Base-by-base conservation (phyloP, 1,139 yeast species). In the Hemisphaericaspora xylanilytica region DNA sequence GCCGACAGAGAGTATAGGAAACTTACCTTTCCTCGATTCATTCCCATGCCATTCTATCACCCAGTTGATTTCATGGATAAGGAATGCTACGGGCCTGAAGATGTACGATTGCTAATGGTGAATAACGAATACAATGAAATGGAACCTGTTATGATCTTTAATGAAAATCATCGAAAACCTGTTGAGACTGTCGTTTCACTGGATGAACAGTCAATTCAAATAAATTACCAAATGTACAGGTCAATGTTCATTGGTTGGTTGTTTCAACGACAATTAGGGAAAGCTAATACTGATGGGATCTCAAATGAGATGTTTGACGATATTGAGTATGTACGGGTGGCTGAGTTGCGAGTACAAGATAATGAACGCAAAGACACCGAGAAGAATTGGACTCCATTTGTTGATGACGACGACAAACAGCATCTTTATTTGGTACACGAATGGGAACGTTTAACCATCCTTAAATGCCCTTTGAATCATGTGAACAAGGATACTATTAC, bases 41-140 rank as follows among this genome's bases (percentile, higher is more conserved):
- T 61, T 18, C 61, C 63, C 1, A 52, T 63, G 3, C 66, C 67
- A 7, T 60, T 58, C 36, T 47, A 44, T 33, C 47, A 35, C n/a
- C 61, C 59, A 22, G n/a, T n/a, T n/a, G n/a, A n/a, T n/a, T n/a
- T n/a, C n/a, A n/a, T n/a, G n/a, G n/a, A n/a, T n/a, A 48, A 51
- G 22, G 50, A 49, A 20, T 63, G 49, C 42, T 64, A 56, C 37
- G 77, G 78, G 0, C 72, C 78, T 2, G 78, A 73, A 48, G 77
- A 73, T 49, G 75, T 78, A 3, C 56, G 75, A 33, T 55, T 71
- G 10, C 48, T 70, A n/a, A 43, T 63, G 7, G 46, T 58, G 15
- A 52, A 44, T 33, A 61, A 58, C 43, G 59, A 56, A 37, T 48
- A 55, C 22, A 71, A 71, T 1, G 46, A 42, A 27, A 47, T 45